Base-by-base conservation (phyloP, 768 basidiomycete genomes). In the Bullera alba region DNA sequence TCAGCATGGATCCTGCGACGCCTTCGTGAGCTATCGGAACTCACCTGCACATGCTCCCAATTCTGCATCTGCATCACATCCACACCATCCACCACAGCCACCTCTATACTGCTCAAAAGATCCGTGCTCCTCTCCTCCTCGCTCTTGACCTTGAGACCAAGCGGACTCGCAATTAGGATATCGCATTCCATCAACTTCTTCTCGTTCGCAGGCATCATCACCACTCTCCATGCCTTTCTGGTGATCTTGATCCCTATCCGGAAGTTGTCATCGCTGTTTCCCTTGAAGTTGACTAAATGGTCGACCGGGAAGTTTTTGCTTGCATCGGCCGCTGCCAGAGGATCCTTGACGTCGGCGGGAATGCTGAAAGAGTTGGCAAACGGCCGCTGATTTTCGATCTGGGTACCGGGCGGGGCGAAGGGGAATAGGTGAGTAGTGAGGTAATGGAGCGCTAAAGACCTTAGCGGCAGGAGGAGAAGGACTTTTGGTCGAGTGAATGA, bases 221-320 rank as follows among this genome's bases (percentile, higher is more conserved):
- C 65, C 5, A 72, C 57, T 32, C 70, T 57, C 70, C 95, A 80
- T 47, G 82, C 89, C 75, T 92, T 96, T 67, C 83, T 77, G 7
- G 91, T 97, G 68, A 97, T 71, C 75, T 97, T 97, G 55, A 96
- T 74, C 0, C 95, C 95, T 27, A 95, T 76, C 54, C 90, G 76
- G 70, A 99, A 97, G 60, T 83, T 87, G 68, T 99, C 95, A 64
- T 99, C 95, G 25, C 91, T 80, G 65, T 99, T 99, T n/a, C 95
- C 95, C 60, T 82, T 81, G 78, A 97, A 96, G 47, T 81, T 92
- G 58, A 89, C 87, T 8, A 93, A 80, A 64, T 99, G 93, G 65
- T 97, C 95, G 14, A 71, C 65, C 2, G 93, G 85, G 70, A 92
- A 92, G 21, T 79, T 81, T 4, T 81, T 80, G 42, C 82, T 81